phyloP scores from a whole-genome alignment of 169 alveolate species.

The Eimeria falciformis region DNA sequence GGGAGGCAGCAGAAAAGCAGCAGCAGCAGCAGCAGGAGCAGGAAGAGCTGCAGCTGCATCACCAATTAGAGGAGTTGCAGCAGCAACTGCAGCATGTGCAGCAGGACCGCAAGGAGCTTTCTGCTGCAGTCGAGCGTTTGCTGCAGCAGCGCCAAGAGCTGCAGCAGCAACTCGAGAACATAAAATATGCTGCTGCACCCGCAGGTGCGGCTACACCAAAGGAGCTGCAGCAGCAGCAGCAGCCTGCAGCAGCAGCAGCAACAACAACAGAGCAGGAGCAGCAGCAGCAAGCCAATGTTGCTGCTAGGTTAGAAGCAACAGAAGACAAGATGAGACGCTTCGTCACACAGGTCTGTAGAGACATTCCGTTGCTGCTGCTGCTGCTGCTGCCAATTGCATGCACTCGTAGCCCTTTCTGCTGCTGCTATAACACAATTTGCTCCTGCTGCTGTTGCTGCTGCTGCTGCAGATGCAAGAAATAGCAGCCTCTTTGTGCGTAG shows the following conservation, averaged over 20 bases:
- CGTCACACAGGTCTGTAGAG: constrained; percentile 4
- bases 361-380: constrained; percentile 23
- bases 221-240: not conserved
- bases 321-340: constrained; percentile 60
- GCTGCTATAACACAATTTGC: constrained; percentile 1
- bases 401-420: constrained; percentile 5
- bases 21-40: constrained; percentile 68
- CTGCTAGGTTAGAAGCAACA: constrained; percentile 20
- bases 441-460: constrained; percentile 22
- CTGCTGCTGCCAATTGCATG: not conserved
- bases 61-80: constrained; percentile 56
- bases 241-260: not conserved
- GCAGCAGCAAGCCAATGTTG: not conserved
- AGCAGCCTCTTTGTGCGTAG: constrained; percentile 48
- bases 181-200: constrained; percentile 23
- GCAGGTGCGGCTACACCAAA: not conserved
- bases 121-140: constrained; percentile 67
- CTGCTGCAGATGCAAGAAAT: constrained; percentile 68
- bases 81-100: constrained; percentile 56
- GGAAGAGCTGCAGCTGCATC: constrained; percentile 69
- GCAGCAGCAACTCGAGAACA: constrained; percentile 59
- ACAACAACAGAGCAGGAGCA: not conserved
- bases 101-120: constrained; percentile 65
- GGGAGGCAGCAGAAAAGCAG: constrained; percentile 65
- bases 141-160: constrained; percentile 70